These are phyloP conservation scores for Sporothrix globosa DNA, from an alignment of 2,329 filamentous ascomycete species.

Conservation along the genomic window DNA sequence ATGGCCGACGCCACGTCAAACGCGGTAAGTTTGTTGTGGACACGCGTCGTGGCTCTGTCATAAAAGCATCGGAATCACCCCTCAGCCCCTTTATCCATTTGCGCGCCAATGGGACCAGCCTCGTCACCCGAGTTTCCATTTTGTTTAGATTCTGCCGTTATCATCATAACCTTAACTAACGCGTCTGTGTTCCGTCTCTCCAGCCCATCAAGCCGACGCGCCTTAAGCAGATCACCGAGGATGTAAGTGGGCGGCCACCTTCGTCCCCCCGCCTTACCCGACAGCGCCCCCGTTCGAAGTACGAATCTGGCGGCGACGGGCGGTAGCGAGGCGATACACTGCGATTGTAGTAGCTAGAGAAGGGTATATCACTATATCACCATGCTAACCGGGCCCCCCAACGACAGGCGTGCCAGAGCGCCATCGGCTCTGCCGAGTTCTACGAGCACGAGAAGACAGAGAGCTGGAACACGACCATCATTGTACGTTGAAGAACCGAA, in stretches of 20 bases:
- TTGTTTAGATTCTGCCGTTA: neutral
- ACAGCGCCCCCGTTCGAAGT: too few relatives aligned
- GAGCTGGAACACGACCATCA: constrained; percentile 89
- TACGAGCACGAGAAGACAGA: constrained; percentile 88
- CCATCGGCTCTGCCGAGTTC: constrained; percentile 71
- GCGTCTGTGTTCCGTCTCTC: neutral
- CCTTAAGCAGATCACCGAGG: constrained; percentile 81
- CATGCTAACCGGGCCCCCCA: neutral
- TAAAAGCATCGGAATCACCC: neutral
- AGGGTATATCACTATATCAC: too few relatives aligned
- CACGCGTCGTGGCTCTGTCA: neutral
- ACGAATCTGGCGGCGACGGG: neutral
- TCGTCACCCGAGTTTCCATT: neutral
- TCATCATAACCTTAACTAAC: neutral
- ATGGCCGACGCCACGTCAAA: constrained; percentile 32
- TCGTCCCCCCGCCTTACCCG: neutral
- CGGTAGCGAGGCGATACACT: neutral
- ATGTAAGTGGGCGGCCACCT: constrained; percentile 59
- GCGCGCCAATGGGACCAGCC: neutral
- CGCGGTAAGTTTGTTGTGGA: constrained; percentile 28
- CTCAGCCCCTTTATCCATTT: neutral
- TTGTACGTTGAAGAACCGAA: constrained; percentile 61
- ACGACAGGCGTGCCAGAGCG: constrained; percentile 75
- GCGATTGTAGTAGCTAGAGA: too few relatives aligned
- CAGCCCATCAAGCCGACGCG: constrained; percentile 76